Percentiles rank a stretch among this genome's conserved stretches.
Evolutionary conservation across 345 rosid species (phyloP).

Genomic region (Gossypioides kirkii): DNA sequence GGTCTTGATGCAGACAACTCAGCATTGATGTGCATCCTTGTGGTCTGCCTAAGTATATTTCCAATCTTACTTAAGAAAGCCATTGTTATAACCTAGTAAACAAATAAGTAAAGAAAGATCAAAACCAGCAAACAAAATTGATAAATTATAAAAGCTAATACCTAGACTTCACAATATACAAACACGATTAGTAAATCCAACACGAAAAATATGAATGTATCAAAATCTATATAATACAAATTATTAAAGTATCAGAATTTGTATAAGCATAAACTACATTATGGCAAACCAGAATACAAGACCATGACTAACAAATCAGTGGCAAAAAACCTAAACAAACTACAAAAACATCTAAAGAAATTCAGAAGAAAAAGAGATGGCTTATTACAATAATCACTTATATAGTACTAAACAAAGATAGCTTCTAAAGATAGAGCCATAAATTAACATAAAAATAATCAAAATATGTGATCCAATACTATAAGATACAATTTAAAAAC

Average conservation of each 20-base stretch:
- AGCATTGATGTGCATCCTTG: constrained; percentile 43
- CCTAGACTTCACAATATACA: neutral
- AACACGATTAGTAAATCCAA: neutral
- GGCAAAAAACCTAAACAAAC: neutral
- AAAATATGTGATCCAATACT: neutral
- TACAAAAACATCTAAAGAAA: neutral
- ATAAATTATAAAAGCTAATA: neutral
- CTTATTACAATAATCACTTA: neutral
- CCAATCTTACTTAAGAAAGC: constrained; percentile 81
- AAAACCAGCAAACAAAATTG: neutral
- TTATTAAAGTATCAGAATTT: neutral
- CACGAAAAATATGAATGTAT: neutral
- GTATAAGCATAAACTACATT: neutral
- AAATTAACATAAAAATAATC: neutral
- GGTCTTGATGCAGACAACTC: constrained; percentile 50
- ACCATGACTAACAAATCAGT: neutral
- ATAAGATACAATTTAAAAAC: neutral
- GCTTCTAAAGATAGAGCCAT: neutral
- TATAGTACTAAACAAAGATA: neutral
- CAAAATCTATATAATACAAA: neutral
- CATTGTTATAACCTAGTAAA: constrained; percentile 45
- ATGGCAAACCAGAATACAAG: neutral
- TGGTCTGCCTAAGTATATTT: constrained; percentile 58
- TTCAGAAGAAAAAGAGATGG: neutral
- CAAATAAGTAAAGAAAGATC: neutral